phyloP scores from a whole-genome alignment of 495 filamentous ascomycete species.

The Diplogelasinospora grovesii region DNA sequence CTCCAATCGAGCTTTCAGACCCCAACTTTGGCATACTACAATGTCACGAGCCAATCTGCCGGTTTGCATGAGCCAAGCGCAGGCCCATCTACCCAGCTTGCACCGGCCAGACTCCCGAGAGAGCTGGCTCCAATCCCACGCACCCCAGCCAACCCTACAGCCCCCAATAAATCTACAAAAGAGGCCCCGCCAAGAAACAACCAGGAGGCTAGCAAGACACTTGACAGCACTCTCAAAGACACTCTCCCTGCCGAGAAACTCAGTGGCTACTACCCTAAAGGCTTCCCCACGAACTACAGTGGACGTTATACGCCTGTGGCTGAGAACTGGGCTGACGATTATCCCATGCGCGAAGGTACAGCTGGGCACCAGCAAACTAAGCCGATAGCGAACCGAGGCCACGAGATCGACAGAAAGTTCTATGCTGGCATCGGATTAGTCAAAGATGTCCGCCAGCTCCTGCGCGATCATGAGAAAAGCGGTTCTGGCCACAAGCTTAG shows the following conservation, averaged over 20 bases:
- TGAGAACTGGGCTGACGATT: slow-evolving; percentile 8
- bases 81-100: too few species aligned
- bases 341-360: slow-evolving; percentile 1
- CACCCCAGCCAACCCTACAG: too few species aligned
- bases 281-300: slow-evolving; percentile 13
- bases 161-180: too few species aligned
- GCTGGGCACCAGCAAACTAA: neutral
- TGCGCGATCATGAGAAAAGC: slow-evolving; percentile 18
- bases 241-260: slow-evolving; percentile 19
- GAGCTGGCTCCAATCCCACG: too few species aligned
- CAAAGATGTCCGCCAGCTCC: slow-evolving; percentile 14
- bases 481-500: slow-evolving; percentile 18
- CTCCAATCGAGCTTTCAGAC: too few species aligned
- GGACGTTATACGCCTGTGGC: slow-evolving; percentile 1
- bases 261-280: slow-evolving; percentile 11
- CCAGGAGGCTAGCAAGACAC: too few species aligned
- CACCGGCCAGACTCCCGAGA: too few species aligned
- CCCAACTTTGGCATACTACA: too few species aligned
- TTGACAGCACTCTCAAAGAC: slow-evolving; percentile 8
- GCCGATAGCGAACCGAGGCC: slow-evolving; percentile 6
- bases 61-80: too few species aligned
- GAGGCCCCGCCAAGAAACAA: too few species aligned
- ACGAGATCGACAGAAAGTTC: slow-evolving; percentile 22
- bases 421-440: slow-evolving; percentile 27
- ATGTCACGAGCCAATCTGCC: too few species aligned